Base-by-base conservation (phyloP, 768 basidiomycete genomes). In the Tulasnella sp. region DNA sequence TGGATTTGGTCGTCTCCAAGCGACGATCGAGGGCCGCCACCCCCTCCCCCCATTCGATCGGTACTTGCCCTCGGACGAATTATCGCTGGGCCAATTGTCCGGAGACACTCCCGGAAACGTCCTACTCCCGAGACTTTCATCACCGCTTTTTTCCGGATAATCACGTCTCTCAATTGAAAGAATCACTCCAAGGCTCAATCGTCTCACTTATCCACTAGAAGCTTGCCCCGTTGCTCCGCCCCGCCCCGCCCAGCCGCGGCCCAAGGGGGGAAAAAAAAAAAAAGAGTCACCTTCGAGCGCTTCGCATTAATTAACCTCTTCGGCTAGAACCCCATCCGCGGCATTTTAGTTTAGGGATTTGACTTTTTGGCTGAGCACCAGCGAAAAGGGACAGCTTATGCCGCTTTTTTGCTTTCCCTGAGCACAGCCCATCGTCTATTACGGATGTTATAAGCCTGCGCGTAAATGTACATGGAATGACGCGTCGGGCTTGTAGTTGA, bases 1-100 rank as follows among this genome's bases (percentile, higher is more conserved):
- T 64, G 58, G 58, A 64, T 29, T 64, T 64, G 58, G 58, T n/a
- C n/a, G n/a, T 64, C 58, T 64, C 58, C 58, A 64, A 64, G 58
- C 58, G 58, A 64, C 58, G 58, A 64, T 64, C 58, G 29, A 64
- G 49, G 49, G 2, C 29, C 29, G 11, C 6, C 29, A 34, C 8
- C 17, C 42, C 42, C 42, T 31, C 58, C 14, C 25, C 8, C 29
- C 58, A n/a, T n/a, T 49, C 49, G 5, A 9, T 49, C 49, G 49
- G 49, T 49, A n/a, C 49, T 17, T 49, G 6, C 49, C 49, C 49
- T 49, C 49, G 49, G 49, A 49, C 49, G 49, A 49, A 49, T n/a
- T 4, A 19, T 3, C 9, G 49, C 45, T 19, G 45, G 17, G 25
- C 58, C 58, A n/a, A 31, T n/a, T n/a, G 58, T 64, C 58, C 58